phyloP scores from a whole-genome alignment of 2,329 filamentous ascomycete species.

The Cladophialophora chaetospira region DNA sequence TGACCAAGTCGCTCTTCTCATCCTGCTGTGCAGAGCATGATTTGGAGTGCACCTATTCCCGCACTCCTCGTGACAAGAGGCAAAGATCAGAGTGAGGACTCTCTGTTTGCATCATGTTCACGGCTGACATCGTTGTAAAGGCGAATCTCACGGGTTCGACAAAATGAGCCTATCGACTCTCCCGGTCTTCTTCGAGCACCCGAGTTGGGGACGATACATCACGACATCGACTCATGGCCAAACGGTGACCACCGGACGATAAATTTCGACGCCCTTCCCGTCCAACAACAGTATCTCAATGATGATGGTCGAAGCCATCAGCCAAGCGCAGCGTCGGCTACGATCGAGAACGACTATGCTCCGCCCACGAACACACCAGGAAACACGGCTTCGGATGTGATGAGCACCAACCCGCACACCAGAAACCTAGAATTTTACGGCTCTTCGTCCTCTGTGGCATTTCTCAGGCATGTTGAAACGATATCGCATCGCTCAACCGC shows the following conservation, averaged over 20 bases:
- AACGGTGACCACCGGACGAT: too few species aligned
- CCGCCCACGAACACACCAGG: background rate
- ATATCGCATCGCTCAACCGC: constrained; percentile 38
- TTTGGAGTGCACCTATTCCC: constrained; percentile 40
- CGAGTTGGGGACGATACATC: too few species aligned
- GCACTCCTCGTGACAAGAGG: constrained; percentile 35
- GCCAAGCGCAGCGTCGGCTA: too few species aligned
- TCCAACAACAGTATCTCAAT: too few species aligned
- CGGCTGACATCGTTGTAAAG: background rate
- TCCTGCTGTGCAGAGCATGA: constrained; percentile 36
- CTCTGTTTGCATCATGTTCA: too few species aligned
- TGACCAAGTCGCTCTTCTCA: background rate
- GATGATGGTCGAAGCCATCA: too few species aligned
- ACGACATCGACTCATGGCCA: too few species aligned
- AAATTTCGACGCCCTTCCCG: too few species aligned
- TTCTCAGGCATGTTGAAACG: constrained; percentile 41
- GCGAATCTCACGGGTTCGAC: too few species aligned
- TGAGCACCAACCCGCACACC: constrained; percentile 50
- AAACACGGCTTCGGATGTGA: constrained; percentile 42
- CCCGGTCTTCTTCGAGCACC: too few species aligned
- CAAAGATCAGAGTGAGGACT: background rate
- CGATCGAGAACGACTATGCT: background rate
- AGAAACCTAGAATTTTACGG: constrained; percentile 53
- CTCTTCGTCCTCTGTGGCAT: constrained; percentile 50
- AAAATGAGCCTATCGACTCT: too few species aligned